A percentile compares a stretch with the other conserved stretches of the same genome.
These are phyloP conservation scores for Pisolithus orientalis DNA, from an alignment of 768 basidiomycete genomes.

Conservation along the genomic window DNA sequence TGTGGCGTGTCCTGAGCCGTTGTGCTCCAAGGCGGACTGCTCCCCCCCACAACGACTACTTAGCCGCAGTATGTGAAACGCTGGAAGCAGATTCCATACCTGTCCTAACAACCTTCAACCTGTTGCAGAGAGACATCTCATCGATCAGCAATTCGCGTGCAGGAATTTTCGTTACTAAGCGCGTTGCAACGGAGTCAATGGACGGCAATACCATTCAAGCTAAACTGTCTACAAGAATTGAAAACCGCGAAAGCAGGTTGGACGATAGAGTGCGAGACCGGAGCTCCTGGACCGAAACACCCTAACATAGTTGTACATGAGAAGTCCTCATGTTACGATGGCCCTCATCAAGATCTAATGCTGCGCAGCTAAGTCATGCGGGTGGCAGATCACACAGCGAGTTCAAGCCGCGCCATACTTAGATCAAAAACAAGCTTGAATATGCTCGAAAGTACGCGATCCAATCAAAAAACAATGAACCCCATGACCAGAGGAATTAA, in stretches of 20 bases:
- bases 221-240: neutral
- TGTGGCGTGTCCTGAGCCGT: neutral
- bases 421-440: neutral
- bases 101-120: neutral
- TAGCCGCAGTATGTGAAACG: neutral
- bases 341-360: neutral
- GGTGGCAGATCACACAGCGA: neutral
- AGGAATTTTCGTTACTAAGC: neutral
- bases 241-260: neutral
- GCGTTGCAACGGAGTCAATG: neutral
- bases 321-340: constrained; percentile 2
- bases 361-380: neutral
- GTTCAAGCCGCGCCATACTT: neutral
- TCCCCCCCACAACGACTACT: neutral
- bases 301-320: neutral
- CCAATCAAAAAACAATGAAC: neutral
- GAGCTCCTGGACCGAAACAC: neutral
- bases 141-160: neutral
- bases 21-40: neutral
- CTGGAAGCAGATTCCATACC: neutral
- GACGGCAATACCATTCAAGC: constrained; percentile 3
- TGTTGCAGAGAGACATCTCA: neutral
- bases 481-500: neutral
- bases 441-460: neutral
- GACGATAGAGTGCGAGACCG: neutral